Conservation (phyloP, 768 basidiomycete genomes). For the Russula earlei region DNA sequence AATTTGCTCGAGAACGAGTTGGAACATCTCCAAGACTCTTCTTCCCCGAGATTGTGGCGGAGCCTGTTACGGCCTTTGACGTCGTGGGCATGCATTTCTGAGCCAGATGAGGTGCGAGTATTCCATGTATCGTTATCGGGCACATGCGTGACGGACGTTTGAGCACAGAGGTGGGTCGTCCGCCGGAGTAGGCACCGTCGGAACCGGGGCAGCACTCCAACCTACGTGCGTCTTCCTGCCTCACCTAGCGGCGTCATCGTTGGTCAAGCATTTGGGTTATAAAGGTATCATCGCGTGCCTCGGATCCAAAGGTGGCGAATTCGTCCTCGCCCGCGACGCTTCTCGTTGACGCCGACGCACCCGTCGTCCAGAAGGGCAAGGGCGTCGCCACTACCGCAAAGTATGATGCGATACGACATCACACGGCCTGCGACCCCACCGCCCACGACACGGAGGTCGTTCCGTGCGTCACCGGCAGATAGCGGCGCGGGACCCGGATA, state of each 20-base stretch:
- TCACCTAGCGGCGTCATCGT: conserved; percentile 8
- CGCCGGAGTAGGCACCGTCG: not conserved
- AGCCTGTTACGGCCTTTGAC: not conserved
- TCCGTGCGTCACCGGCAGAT: not conserved
- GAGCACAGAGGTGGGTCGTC: not conserved
- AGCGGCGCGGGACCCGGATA: too few relatives aligned
- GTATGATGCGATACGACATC: conserved; percentile 1
- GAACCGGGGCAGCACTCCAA: conserved; percentile 13
- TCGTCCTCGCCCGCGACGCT: not conserved
- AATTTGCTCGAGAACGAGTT: conserved; percentile 12
- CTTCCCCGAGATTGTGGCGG: not conserved
- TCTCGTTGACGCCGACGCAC: not conserved
- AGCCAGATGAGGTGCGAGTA: not conserved
- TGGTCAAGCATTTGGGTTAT: conserved; percentile 10
- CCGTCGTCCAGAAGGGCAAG: not conserved
- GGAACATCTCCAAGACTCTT: not conserved
- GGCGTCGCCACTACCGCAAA: not conserved
- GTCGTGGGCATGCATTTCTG: conserved; percentile 2
- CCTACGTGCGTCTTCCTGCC: conserved; percentile 14
- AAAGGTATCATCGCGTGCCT: conserved; percentile 8
- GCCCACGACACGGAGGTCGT: not conserved
- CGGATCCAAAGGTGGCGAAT: conserved; percentile 1
- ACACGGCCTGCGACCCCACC: not conserved
- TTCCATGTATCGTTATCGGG: not conserved
- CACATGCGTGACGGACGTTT: not conserved